Evolutionary conservation across 2,329 filamentous ascomycete species (phyloP), one percentile per base, ranked within the genome.

Genomic region (Aspergillus sp.): DNA sequence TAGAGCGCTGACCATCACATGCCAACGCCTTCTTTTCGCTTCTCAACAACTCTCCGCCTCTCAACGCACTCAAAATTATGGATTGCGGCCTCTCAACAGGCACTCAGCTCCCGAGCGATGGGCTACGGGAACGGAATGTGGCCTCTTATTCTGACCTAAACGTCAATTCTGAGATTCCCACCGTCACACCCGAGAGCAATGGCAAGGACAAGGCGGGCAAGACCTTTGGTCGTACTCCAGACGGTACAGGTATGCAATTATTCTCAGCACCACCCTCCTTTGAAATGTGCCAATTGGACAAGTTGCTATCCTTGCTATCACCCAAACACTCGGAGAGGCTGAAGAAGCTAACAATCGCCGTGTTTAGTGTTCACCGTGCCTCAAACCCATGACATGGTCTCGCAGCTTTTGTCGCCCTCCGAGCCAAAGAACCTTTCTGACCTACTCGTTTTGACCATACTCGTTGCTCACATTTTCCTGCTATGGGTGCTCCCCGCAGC

Each of bases 321-420:
- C n/a, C 31, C 9, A 19, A 23, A 17, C 17, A 8, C 19, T 31
- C 7, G 8, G 7, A 6, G 8, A 28, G 19, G 9, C 19, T 17
- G 8, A n/a, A 13, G 11, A 30, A 23, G 19, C 38, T 57, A 52
- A 57, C 17, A 15, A 41, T 3, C 15, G 15, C 11, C 11, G 31
- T 49, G 28, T 52, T 55, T 50, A 98, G 95, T 97, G 71, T 99
- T 99, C 76, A 90, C 92, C 61, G 95, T 99, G 58, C 95, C 95
- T 52, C 89, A 92, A 65, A 99, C 95, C 60, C 93, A 97, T 83
- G 95, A 99, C 80, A 98, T 99, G 95, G 94, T 99, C 70, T 96
- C 94, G 55, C 95, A 98, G 80, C 86, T 99, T 59, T 87, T 99
- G 70, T 95, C 96, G 71, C 95, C 95, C 55, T 91, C 91, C 68